Conservation (phyloP, 2,329 filamentous ascomycete species). For the Dactylellina cionopaga region DNA sequence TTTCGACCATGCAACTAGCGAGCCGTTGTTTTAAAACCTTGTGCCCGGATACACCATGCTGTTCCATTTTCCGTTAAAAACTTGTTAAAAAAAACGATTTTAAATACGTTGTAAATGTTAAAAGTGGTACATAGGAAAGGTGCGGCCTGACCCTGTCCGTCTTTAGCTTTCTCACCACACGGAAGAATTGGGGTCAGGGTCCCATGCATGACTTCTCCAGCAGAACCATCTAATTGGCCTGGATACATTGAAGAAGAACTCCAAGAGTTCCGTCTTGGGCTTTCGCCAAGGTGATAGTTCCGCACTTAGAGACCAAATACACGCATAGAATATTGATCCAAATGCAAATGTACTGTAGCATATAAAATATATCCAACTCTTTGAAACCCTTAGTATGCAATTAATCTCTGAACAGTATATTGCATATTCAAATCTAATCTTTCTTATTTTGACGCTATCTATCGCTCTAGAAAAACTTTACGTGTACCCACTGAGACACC, state of each 20-base stretch:
- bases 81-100: conserved; percentile 43
- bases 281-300: not conserved
- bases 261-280: not conserved
- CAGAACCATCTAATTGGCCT: conserved; percentile 19
- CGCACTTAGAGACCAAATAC: not conserved
- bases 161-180: conserved; percentile 40
- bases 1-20: conserved; percentile 50
- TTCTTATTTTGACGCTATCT: too few relatives aligned
- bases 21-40: conserved; percentile 53
- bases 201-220: conserved; percentile 28
- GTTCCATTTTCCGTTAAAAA: conserved; percentile 44
- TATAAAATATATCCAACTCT: too few relatives aligned
- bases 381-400: too few relatives aligned
- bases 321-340: not conserved
- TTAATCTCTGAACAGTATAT: too few relatives aligned
- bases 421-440: too few relatives aligned
- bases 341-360: too few relatives aligned
- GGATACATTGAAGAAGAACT: not conserved
- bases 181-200: conserved; percentile 45
- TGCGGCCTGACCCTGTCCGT: conserved; percentile 26
- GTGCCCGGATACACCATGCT: conserved; percentile 44
- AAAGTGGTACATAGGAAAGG: conserved; percentile 31
- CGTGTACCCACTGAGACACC: conserved; percentile 14
- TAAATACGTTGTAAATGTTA: conserved; percentile 46
- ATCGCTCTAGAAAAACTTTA: too few relatives aligned